A percentile compares a stretch with the other conserved stretches of the same genome.
Conservation (phyloP, 1,284 basidiomycete genomes). For the Heterobasidion irregulare region DNA sequence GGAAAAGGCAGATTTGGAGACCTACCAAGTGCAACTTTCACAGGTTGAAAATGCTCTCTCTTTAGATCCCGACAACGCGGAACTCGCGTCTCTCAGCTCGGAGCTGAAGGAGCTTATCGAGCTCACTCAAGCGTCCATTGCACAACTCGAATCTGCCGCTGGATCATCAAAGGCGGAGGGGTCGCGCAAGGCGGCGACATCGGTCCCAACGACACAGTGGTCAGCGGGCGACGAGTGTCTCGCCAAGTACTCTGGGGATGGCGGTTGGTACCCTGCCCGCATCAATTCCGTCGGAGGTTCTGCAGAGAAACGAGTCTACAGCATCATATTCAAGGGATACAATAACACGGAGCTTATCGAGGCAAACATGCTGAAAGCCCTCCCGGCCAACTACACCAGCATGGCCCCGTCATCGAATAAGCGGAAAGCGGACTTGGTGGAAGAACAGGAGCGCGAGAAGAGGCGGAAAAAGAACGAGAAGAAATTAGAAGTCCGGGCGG, state of each 20-base stretch:
- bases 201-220: conserved; percentile 38
- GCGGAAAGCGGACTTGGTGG: conserved; percentile 71
- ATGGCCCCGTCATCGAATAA: conserved; percentile 40
- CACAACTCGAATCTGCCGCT: conserved; percentile 51
- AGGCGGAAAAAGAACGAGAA: conserved; percentile 98
- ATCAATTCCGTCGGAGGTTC: conserved; percentile 87
- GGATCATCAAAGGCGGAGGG: conserved; percentile 47
- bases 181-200: conserved; percentile 38
- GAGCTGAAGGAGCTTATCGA: conserved; percentile 89
- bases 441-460: conserved; percentile 84
- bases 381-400: conserved; percentile 46
- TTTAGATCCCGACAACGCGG: conserved; percentile 76
- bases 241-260: conserved; percentile 87
- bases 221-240: conserved; percentile 88
- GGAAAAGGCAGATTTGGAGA: conserved; percentile 78
- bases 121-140: conserved; percentile 73
- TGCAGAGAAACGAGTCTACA: conserved; percentile 80
- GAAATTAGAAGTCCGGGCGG: conserved; percentile 80
- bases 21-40: conserved; percentile 82
- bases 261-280: conserved; percentile 86
- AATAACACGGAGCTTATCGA: conserved; percentile 90
- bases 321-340: conserved; percentile 93
- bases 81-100: conserved; percentile 67
- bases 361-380: conserved; percentile 60
- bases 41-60: conserved; percentile 86